Base-by-base conservation (phyloP, 345 rosid genomes). In the Aquilaria malaccensis region DNA sequence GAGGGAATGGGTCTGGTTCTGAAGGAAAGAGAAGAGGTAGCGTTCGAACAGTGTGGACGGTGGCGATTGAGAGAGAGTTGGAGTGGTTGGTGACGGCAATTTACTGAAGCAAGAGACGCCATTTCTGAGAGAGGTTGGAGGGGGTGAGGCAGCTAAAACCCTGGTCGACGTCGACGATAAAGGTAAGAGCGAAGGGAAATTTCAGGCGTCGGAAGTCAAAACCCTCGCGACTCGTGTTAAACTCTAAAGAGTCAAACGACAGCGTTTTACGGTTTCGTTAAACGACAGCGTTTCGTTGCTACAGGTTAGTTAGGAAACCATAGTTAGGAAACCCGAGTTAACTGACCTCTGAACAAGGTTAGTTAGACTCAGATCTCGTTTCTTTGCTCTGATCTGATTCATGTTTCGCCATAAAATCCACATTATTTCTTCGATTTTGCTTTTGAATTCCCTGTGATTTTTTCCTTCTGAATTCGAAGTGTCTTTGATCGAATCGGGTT, bases 61-160 rank as follows among this genome's bases (percentile, higher is more conserved):
- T 50, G 55, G 33, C 74, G 77, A 72, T 64, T 65, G 70, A 81
- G 55, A 0, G 86, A 85, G 68, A 81, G 68, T 45, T 70, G 70
- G 58, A 69, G 72, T 6, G 91, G 84, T 14, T 69, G 80, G 12
- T 63, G 72, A 74, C 59, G 41, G 76, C 69, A 55, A 59, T 74
- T 73, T 46, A 80, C 30, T 61, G 60, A 74, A 37, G 87, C 80
- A 2, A 84, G 59, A 22, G 96, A 80, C 63, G 67, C 96, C 97
- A 91, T 88, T 22, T 6, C 9, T 9, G 12, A 3, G 32, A 15
- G 3, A 5, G 5, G 22, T 22, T 22, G 13, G 57, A 56, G 62
- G 11, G 22, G 32, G 59, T 22, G 50, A 10, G 51, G 46, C 14
- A 41, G 52, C 76, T 73, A 62, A 73, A 79, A 73, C 83, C 83